Base-by-base conservation (phyloP, 345 rosid species). In the Cardiospermum halicacabum region DNA sequence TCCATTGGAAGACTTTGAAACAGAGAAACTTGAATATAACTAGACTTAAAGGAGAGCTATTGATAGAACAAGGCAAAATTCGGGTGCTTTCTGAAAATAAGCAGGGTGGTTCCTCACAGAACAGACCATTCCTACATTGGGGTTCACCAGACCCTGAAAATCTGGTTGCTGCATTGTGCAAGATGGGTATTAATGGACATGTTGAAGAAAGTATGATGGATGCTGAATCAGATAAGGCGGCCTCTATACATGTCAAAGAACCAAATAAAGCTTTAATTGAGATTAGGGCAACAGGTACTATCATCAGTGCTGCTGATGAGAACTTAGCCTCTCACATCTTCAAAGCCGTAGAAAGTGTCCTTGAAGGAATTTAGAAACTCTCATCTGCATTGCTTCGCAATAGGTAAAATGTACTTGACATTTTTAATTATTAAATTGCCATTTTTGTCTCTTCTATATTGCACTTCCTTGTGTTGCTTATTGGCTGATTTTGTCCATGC, bases 31-130 rank as follows among this genome's bases (percentile, higher is more conserved):
- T 66, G 51, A 75, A 77, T 30, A 69, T 84, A 56, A 57, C 91
- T 8, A 80, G 96, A 72, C 68, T 93, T 65, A 80, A 78, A 15
- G 98, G 95, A 11, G 83, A 78, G 70, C 73, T 93, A 3, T 6
- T 68, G n/a, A 64, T 86, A 66, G 56, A 77, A 39, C 68, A 70
- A 40, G 84, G 90, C 45, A 84, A 81, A 72, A 70, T 66, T 47
- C 67, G 39, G 68, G 63, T 93, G 40, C 69, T 82, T 63, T 47
- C 74, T 2, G 73, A 76, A 32, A 53, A 75, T 68, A 68, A 74
- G 39, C 73, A 26, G 19, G 72, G 69, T 26, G 53, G 31, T 55
- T 48, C 76, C 60, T 58, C 30, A 57, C 76, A 74, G 69, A 11
- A 65, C 28, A 70, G 67, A 68, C 57, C 80, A 13, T 53, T 56